These are phyloP conservation scores for Phlyctochytrium planicorne DNA, from an alignment of 192 early-diverging fungal species.

Conservation along the genomic window DNA sequence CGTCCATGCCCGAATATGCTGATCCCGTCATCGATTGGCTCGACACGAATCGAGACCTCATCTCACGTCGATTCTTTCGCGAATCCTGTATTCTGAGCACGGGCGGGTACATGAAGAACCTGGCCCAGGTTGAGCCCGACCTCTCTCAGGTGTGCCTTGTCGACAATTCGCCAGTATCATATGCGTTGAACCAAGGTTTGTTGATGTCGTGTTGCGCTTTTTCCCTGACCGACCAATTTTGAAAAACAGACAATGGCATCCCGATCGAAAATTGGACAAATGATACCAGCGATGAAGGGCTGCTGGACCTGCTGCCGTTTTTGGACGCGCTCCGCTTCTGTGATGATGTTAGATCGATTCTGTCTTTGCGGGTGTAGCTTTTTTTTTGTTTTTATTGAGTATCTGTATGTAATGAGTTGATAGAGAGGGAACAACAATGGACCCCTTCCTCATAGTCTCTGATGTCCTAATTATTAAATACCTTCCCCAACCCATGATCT, in stretches of 20 bases:
- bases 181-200: constrained; percentile 71
- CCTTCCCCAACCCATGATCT: too few relatives aligned
- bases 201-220: neutral
- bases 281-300: constrained; percentile 73
- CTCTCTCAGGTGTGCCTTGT: constrained; percentile 78
- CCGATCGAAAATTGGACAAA: constrained; percentile 85
- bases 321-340: constrained; percentile 84
- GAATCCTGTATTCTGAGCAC: constrained; percentile 70
- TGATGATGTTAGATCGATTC: constrained; percentile 79
- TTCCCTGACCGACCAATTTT: neutral
- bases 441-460: too few relatives aligned
- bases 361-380: constrained; percentile 52
- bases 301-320: constrained; percentile 85
- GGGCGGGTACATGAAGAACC: constrained; percentile 75
- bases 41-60: constrained; percentile 66
- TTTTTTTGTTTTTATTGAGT: too few relatives aligned
- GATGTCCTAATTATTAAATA: too few relatives aligned
- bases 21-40: constrained; percentile 91
- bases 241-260: constrained; percentile 76
- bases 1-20: constrained; percentile 90
- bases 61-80: constrained; percentile 77
- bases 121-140: constrained; percentile 71
- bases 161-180: constrained; percentile 79
- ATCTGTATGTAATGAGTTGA: too few relatives aligned
- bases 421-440: too few relatives aligned